A percentile compares a stretch with the other conserved stretches of the same genome.
These are phyloP conservation scores for Paraconiothyrium brasiliense DNA, from an alignment of 2,329 filamentous ascomycete species.

Conservation along the genomic window DNA sequence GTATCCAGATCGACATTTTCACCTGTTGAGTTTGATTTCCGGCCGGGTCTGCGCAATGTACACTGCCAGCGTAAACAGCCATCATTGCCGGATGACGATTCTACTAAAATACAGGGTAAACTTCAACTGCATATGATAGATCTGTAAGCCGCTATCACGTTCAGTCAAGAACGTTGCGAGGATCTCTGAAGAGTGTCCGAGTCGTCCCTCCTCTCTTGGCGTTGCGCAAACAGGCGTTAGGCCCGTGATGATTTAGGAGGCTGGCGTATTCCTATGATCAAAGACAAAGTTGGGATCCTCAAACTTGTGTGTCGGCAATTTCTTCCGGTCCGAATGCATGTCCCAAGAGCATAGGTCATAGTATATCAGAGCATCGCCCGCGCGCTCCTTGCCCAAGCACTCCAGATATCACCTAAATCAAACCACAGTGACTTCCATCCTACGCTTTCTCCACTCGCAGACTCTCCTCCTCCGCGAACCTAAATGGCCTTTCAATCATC, in stretches of 20 bases:
- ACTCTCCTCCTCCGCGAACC: constrained; percentile 24
- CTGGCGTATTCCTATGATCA: too few species aligned
- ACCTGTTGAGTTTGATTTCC: constrained; percentile 69
- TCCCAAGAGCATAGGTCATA: background rate
- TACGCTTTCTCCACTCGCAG: constrained; percentile 13
- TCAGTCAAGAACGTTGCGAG: too few species aligned
- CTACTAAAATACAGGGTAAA: too few species aligned
- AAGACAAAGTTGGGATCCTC: background rate
- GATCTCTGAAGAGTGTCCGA: too few species aligned
- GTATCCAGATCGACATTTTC: too few species aligned
- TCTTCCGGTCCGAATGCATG: background rate
- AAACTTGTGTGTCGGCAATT: background rate
- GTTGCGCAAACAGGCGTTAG: too few species aligned
- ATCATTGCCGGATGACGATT: constrained; percentile 73
- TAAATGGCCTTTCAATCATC: constrained; percentile 39
- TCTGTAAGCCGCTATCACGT: too few species aligned
- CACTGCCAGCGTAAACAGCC: constrained; percentile 80
- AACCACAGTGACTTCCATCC: background rate
- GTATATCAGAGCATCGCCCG: background rate
- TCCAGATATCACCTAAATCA: background rate
- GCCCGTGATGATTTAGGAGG: too few species aligned
- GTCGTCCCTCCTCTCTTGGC: too few species aligned
- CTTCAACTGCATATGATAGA: too few species aligned
- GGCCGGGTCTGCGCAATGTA: constrained; percentile 82
- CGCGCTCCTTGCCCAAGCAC: background rate